phyloP scores from a whole-genome alignment of 2,329 filamentous ascomycete species.

The Colletotrichum sp. region DNA sequence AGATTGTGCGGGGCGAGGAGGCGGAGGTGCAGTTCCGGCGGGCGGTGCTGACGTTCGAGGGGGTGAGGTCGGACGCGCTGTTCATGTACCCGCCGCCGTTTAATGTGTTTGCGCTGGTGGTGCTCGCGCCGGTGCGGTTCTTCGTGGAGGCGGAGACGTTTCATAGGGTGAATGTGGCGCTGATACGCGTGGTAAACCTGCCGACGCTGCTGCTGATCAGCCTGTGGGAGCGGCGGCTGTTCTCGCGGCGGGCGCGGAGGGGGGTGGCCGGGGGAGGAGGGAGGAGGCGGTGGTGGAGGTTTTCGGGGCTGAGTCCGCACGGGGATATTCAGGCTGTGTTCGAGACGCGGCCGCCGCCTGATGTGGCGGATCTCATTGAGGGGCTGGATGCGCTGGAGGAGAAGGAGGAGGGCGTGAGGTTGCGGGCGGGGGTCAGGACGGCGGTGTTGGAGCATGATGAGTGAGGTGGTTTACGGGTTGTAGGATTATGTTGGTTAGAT shows the following conservation, averaged over 20 bases:
- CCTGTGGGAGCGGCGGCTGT: slow-evolving; percentile 62
- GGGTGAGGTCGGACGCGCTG: slow-evolving; percentile 74
- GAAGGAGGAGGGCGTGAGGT: neutral
- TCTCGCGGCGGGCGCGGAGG: slow-evolving; percentile 48
- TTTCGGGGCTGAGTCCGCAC: slow-evolving; percentile 53
- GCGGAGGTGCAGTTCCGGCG: slow-evolving; percentile 76
- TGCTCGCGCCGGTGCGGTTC: slow-evolving; percentile 70
- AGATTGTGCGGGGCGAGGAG: slow-evolving; percentile 70
- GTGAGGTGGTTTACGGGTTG: neutral
- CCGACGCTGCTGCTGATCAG: slow-evolving; percentile 67
- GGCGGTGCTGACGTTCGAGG: slow-evolving; percentile 75
- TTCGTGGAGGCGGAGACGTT: slow-evolving; percentile 67
- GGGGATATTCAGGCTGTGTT: slow-evolving; percentile 66
- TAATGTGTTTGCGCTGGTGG: slow-evolving; percentile 68
- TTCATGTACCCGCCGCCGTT: slow-evolving; percentile 74
- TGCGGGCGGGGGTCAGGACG: neutral
- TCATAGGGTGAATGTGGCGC: slow-evolving; percentile 73
- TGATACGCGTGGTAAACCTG: slow-evolving; percentile 66
- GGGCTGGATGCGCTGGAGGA: slow-evolving; percentile 9
- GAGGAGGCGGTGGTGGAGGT: slow-evolving; percentile 21
- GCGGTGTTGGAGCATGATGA: slow-evolving; percentile 8
- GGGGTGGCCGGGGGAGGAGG: neutral
- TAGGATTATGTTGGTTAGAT: neutral
- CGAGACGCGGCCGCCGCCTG: slow-evolving; percentile 59
- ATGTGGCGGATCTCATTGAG: slow-evolving; percentile 35